Conservation (phyloP, 2,329 filamentous ascomycete genomes). For the Beauveria sp. region DNA sequence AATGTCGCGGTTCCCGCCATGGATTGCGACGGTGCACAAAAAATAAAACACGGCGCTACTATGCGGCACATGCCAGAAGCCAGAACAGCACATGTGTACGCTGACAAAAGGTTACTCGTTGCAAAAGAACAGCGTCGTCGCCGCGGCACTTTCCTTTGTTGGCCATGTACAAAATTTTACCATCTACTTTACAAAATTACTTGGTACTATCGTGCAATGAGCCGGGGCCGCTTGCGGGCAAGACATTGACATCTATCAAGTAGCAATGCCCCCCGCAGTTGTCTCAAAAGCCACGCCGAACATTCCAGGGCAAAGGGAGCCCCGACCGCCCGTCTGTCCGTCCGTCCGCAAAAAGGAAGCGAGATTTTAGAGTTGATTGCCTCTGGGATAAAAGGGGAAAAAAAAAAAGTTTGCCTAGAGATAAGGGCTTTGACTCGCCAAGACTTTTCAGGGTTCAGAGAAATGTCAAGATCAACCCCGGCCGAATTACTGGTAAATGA, state of each 20-base stretch:
- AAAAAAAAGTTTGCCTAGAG: neutral
- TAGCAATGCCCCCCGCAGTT: neutral
- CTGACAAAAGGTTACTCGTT: too few species aligned
- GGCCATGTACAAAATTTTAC: too few species aligned
- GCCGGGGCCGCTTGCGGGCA: too few species aligned
- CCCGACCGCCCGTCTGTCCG: neutral
- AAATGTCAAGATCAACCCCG: neutral
- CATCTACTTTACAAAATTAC: neutral
- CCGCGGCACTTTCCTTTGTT: too few species aligned
- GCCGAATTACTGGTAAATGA: neutral
- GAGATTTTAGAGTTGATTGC: neutral
- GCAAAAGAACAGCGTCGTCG: too few species aligned
- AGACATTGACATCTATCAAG: too few species aligned
- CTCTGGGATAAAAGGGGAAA: neutral
- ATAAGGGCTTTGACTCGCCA: slow-evolving; percentile 3
- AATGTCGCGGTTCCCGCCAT: neutral
- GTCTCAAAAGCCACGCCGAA: neutral
- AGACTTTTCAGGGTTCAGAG: neutral
- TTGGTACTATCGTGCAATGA: neutral
- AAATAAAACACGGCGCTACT: too few species aligned
- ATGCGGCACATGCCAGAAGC: neutral
- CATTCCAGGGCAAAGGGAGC: neutral
- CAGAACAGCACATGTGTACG: neutral
- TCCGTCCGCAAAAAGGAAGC: neutral
- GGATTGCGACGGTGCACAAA: neutral